Base-by-base conservation (phyloP, 805 yeast species). In the Citeromyces matritensis region DNA sequence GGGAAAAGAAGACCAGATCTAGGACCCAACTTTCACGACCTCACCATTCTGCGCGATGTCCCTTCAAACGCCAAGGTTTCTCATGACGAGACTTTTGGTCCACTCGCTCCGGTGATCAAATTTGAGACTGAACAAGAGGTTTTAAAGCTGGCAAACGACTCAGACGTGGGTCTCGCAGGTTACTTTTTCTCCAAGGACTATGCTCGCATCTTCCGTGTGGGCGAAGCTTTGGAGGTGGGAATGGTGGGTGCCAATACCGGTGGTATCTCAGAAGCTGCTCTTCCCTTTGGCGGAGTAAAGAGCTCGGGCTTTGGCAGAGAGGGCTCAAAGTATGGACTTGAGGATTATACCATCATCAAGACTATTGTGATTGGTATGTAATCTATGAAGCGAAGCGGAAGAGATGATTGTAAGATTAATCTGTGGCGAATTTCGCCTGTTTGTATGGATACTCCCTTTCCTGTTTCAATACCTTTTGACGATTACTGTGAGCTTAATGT, bases 221-320 rank as follows among this genome's bases (percentile, higher is more conserved):
- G 81, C 23, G 85, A 78, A 51, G 69, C 60, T 15, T 58, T 82
- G 32, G 72, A 82, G 40, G 71, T 65, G 19, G 94, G 93, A 30
- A 82, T 82, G 93, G 66, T 82, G 33, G 91, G 91, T 27, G 73
- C 71, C 35, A 82, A 82, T 53, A 70, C 84, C 8, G 91, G 91
- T 17, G 55, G 67, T 8, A 67, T 82, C 34, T 69, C 82, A 11
- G 88, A 61, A 39, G 66, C 79, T 12, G 63, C 77, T n/a, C 46
- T 73, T 38, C 81, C 82, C 28, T 75, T 74, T 44, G 93, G 93
- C 14, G 93, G 93, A 32, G 63, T 80, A 30, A 77, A 77, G 45
- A 70, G 76, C 51, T 72, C 82, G 24, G 93, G 88, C 1, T 76
- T 74, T 42, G 88, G 91, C 33, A 69, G 85, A 52, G 86, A 79